Evolutionary conservation across 306 rosid genomes (phyloP).

Genomic region (Cucumis sativus): DNA sequence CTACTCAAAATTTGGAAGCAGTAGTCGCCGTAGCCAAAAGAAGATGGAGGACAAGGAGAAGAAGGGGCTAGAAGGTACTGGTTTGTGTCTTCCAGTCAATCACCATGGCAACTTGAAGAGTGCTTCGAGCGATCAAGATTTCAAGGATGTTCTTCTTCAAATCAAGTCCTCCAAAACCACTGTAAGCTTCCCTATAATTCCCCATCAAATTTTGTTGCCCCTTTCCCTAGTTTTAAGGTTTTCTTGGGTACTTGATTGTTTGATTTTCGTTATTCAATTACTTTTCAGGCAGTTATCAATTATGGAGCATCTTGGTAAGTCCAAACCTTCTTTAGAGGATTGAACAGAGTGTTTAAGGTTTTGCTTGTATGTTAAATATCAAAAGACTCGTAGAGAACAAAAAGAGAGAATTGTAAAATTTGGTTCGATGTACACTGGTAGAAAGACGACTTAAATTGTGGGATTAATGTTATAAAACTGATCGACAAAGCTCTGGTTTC

Average conservation of each 20-base stretch:
- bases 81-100: conserved; percentile 24
- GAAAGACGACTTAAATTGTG: not conserved
- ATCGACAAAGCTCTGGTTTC: not conserved
- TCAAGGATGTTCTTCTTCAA: conserved; percentile 35
- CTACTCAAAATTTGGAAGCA: not conserved
- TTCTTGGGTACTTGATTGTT: not conserved
- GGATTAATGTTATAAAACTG: not conserved
- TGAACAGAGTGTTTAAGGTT: conserved; percentile 25
- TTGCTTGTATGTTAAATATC: not conserved
- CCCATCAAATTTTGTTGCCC: not conserved
- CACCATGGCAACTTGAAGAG: conserved; percentile 43
- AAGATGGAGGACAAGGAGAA: conserved; percentile 20
- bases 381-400: not conserved
- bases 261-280: not conserved
- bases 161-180: conserved; percentile 77
- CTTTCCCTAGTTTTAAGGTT: not conserved
- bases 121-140: conserved; percentile 49
- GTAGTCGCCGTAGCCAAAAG: not conserved
- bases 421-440: not conserved
- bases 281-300: conserved; percentile 73
- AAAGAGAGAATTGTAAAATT: not conserved
- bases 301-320: conserved; percentile 87
- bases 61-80: conserved; percentile 39
- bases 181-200: conserved; percentile 14
- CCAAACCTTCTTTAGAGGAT: not conserved